Percentiles rank a stretch among this genome's conserved stretches.
Evolutionary conservation across 805 yeast species (phyloP).

Genomic region (Saturnispora gosingensis): DNA sequence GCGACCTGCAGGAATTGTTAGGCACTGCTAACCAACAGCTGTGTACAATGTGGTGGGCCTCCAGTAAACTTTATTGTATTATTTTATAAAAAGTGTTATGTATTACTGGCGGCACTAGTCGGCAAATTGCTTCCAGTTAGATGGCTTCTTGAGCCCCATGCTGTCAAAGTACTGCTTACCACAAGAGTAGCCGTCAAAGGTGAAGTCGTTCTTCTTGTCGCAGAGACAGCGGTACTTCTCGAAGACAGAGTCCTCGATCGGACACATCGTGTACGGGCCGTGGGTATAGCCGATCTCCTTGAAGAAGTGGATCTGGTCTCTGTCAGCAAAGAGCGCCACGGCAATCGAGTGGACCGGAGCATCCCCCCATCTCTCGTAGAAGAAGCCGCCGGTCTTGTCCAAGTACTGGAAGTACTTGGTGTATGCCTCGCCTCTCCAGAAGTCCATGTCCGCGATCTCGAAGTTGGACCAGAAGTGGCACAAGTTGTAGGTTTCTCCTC

Average conservation of each 20-base stretch:
- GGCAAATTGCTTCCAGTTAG: slow-evolving; percentile 23
- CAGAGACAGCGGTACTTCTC: slow-evolving; percentile 29
- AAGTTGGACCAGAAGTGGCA: slow-evolving; percentile 84
- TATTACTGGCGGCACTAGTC: neutral
- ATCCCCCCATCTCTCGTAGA: slow-evolving; percentile 89
- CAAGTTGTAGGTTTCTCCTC: slow-evolving; percentile 55
- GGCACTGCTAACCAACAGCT: too few relatives aligned
- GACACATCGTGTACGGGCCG: slow-evolving; percentile 38
- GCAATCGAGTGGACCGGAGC: slow-evolving; percentile 86
- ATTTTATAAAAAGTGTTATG: neutral
- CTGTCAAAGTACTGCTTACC: slow-evolving; percentile 26
- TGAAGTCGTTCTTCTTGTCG: slow-evolving; percentile 32
- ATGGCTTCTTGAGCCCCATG: slow-evolving; percentile 21
- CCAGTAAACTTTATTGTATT: neutral
- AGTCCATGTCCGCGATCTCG: slow-evolving; percentile 63
- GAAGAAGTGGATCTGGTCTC: slow-evolving; percentile 56
- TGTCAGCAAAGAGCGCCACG: slow-evolving; percentile 49
- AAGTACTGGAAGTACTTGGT: slow-evolving; percentile 50
- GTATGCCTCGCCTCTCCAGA: slow-evolving; percentile 53
- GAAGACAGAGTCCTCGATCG: slow-evolving; percentile 26
- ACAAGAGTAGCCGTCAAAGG: slow-evolving; percentile 29
- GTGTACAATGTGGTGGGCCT: too few relatives aligned
- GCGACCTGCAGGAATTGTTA: too few relatives aligned
- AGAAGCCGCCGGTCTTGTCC: slow-evolving; percentile 68
- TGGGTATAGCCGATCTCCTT: slow-evolving; percentile 71